These are phyloP conservation scores for Nepenthes alata DNA, from an alignment of 179 eudicot genomes.

Conservation along the genomic window DNA sequence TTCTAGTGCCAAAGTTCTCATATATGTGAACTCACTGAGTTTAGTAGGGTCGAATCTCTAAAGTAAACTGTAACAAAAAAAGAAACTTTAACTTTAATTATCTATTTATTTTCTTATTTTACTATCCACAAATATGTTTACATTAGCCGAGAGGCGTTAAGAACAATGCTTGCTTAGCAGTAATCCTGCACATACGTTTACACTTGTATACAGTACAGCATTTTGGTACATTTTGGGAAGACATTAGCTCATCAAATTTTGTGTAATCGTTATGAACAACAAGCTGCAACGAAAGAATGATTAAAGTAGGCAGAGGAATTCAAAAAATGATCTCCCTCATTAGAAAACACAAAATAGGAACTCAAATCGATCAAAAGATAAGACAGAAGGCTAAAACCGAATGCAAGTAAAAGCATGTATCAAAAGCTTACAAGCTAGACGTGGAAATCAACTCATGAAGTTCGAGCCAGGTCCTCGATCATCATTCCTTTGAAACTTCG, in stretches of 20 bases:
- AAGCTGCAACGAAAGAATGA: constrained; percentile 39
- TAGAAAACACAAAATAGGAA: constrained; percentile 14
- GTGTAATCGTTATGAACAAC: constrained; percentile 16
- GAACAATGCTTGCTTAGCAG: too few relatives aligned
- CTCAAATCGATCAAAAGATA: constrained; percentile 5
- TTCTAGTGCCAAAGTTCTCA: too few relatives aligned
- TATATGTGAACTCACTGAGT: too few relatives aligned
- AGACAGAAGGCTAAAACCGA: constrained; percentile 10
- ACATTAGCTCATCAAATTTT: constrained; percentile 13
- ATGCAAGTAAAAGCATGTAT: constrained; percentile 6
- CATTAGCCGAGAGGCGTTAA: too few relatives aligned
- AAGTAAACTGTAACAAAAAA: too few relatives aligned
- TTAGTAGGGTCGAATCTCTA: too few relatives aligned
- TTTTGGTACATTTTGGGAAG: constrained; percentile 16
- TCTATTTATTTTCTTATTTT: too few relatives aligned
- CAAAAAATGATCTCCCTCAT: constrained; percentile 1
- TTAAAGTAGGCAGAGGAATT: constrained; percentile 1
- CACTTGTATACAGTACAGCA: constrained; percentile 18
- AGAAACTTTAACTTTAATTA: too few relatives aligned
- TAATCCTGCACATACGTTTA: too few relatives aligned
- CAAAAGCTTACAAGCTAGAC: constrained; percentile 12
- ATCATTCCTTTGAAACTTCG: constrained; percentile 88
- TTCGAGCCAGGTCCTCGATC: constrained; percentile 54
- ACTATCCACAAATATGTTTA: too few relatives aligned
- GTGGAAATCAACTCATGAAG: constrained; percentile 19